phyloP scores from a whole-genome alignment of 2,329 filamentous ascomycete species.

The Fusarium sambucinum region DNA sequence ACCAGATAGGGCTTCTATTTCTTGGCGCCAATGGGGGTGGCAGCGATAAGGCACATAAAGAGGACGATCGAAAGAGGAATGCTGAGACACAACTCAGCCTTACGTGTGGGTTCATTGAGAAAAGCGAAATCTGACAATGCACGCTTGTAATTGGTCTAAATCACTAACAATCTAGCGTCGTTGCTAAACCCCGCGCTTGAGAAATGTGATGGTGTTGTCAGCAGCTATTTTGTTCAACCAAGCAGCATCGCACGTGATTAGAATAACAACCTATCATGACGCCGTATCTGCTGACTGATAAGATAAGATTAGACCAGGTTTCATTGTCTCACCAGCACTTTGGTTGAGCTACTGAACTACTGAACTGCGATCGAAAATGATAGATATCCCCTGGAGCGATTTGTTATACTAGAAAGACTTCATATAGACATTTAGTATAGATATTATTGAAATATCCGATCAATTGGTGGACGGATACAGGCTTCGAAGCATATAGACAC shows the following conservation, averaged over 20 bases:
- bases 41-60: too few relatives aligned
- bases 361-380: background rate
- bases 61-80: too few relatives aligned
- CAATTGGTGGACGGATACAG: background rate
- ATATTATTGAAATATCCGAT: background rate
- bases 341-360: background rate
- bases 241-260: too few relatives aligned
- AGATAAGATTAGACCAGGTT: background rate
- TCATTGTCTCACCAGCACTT: background rate
- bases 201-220: background rate
- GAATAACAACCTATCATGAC: too few relatives aligned
- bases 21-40: background rate
- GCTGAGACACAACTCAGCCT: background rate
- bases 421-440: background rate
- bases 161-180: too few relatives aligned
- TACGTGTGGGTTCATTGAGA: background rate
- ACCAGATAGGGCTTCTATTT: fast-evolving
- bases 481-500: background rate
- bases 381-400: fast-evolving
- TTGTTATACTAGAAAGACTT: background rate
- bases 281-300: too few relatives aligned
- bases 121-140: background rate
- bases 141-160: background rate
- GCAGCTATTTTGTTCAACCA: too few relatives aligned
- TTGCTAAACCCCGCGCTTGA: background rate